Evolutionary conservation across 2,329 filamentous ascomycete species (phyloP), one percentile per base, ranked within the genome.

Genomic region (Cadophora luteo-olivacea): DNA sequence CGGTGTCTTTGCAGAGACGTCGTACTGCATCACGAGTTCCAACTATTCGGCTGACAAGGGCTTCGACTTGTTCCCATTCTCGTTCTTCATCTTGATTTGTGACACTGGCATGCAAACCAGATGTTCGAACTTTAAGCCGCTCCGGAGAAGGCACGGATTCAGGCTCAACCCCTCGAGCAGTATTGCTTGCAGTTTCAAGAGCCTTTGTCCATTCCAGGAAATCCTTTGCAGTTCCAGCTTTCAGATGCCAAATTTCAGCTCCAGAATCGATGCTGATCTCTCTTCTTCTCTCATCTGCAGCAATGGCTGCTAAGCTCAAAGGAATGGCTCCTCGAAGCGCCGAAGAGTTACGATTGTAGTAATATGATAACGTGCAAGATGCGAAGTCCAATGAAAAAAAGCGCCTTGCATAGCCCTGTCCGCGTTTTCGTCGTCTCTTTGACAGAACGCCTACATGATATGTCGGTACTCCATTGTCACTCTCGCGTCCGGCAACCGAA

Each of bases 201-300:
- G 94, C 95, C 58, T 87, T 86, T 60, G 91, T 93, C 96, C 96
- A 99, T 22, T 92, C 91, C 58, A 88, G 86, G 77, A 97, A 99
- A 70, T 98, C 95, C 72, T 91, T 91, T 61, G 89, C 87, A 74
- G 92, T 97, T 61, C 87, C 88, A 3, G 96, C 93, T 75, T 90
- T 91, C 36, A 99, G 84, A 81, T 98, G 96, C 96, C 96, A 99
- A 32, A 99, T 89, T 80, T 99, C 96, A 2, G 96, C 94, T 0
- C 96, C 96, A 0, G 96, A 98, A 78, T 99, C 96, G 67, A 99
- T 96, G 52, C 92, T 97, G 64, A 99, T 97, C 79, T 98, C 95
- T 72, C 94, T 88, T 48, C 92, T 89, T 76, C 92, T 89, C 78
- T 96, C 93, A 77, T 97, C 94, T 8, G 93, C 93, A 3, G 94